Evolutionary conservation across 2,329 filamentous ascomycete genomes (phyloP).

Genomic region (Pseudocercospora macadamiae): DNA sequence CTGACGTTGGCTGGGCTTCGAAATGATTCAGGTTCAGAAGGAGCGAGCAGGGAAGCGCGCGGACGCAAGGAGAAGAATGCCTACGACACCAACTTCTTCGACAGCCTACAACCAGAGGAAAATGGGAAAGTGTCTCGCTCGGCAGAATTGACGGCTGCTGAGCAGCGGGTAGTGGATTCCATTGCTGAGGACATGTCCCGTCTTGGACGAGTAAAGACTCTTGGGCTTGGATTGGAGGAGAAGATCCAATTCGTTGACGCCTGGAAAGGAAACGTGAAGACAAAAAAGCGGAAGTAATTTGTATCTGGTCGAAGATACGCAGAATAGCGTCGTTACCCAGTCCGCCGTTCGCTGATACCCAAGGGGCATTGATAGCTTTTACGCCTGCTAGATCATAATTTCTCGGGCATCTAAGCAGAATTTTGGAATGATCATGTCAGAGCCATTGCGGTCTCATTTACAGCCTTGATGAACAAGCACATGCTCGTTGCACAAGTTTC

Average conservation of each 20-base stretch:
- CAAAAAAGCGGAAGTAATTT: conserved; percentile 19
- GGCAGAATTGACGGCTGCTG: conserved; percentile 51
- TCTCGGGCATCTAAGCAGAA: too few relatives aligned
- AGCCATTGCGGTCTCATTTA: too few relatives aligned
- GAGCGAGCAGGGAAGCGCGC: conserved; percentile 29
- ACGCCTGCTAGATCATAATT: background rate
- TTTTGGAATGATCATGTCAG: too few relatives aligned
- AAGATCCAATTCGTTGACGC: conserved; percentile 80
- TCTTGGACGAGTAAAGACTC: conserved; percentile 82
- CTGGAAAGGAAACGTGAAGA: conserved; percentile 50
- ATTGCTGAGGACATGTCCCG: conserved; percentile 86
- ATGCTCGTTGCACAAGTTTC: too few relatives aligned
- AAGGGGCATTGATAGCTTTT: background rate
- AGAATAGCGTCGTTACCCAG: background rate
- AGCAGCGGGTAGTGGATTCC: conserved; percentile 73
- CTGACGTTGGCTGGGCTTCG: conserved; percentile 49
- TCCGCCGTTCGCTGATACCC: conserved; percentile 3
- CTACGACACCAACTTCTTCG: conserved; percentile 52
- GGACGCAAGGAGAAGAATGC: conserved; percentile 31
- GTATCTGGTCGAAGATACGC: background rate
- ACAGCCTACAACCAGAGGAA: conserved; percentile 44
- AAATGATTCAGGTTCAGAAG: conserved; percentile 32
- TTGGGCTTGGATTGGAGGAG: conserved; percentile 79
- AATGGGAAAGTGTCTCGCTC: conserved; percentile 32
- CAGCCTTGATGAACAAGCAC: too few relatives aligned